Evolutionary conservation across 768 basidiomycete species (phyloP), one percentile per base, ranked within the genome.

Genomic region (Trametes cubensis): DNA sequence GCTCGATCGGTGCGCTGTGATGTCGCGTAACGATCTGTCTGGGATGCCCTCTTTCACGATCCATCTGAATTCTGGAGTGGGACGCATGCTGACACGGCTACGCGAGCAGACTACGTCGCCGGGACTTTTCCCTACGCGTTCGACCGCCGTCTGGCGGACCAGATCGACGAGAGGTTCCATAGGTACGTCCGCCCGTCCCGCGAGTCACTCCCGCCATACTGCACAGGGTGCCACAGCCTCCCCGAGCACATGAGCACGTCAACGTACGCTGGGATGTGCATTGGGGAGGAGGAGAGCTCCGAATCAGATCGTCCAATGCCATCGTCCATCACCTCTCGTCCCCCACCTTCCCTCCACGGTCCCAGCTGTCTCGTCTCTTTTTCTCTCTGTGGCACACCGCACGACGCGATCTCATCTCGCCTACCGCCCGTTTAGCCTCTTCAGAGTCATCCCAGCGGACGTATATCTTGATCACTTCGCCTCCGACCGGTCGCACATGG

Each of bases 401-500:
- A 44, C 20, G 42, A 28, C 41, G 28, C 49, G 50, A 51, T 45
- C 46, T 38, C 55, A 45, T 30, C n/a, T 46, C 45, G 55, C 45
- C n/a, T 56, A 41, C 41, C 45, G 25, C 20, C 34, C 58, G 34
- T 40, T 21, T 51, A 90, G 88, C 70, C 66, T 78, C 48, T 89
- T 90, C 72, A 80, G 89, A 69, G 79, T 88, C 34, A 74, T 91
- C 60, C 78, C 82, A 60, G 83, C 80, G 18, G 61, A 72, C 34
- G 71, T 72, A 14, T 89, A 79, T 69, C 71, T 89, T 45, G 74
- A 82, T 63, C 69, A 83, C 67, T 90, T 91, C 75, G 86, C 88
- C 11, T 90, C 88, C 20, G 87, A 91, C 71, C 78, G 89, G 68
- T 87, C 88, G 56, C 89, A 90, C 72, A 90, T 91, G 88, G 87